phyloP scores from a whole-genome alignment of 2,329 filamentous ascomycete genomes.

The Geosmithia putterillii region DNA sequence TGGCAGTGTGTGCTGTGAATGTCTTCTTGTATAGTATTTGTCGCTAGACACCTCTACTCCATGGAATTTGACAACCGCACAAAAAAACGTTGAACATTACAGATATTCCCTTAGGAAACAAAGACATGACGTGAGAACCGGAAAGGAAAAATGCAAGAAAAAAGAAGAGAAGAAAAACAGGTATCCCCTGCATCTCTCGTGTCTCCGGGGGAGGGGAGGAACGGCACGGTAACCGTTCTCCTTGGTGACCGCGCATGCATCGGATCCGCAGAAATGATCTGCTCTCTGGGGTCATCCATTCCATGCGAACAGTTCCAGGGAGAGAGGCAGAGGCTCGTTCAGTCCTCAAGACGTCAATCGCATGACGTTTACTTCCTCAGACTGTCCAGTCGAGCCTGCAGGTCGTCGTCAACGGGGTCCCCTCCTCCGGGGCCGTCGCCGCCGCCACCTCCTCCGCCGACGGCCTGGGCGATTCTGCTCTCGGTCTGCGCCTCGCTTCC shows the following conservation, averaged over 20 bases:
- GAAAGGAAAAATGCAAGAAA: not conserved
- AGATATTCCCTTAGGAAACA: no score
- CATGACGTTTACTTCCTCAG: constrained; percentile 42
- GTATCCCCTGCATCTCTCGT: no score
- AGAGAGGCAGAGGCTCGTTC: no score
- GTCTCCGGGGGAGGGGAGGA: no score
- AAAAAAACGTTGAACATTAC: not conserved
- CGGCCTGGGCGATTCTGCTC: constrained; percentile 71
- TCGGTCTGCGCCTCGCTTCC: constrained; percentile 64
- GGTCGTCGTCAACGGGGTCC: constrained; percentile 72
- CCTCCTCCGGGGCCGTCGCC: constrained; percentile 41
- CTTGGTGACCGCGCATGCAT: no score
- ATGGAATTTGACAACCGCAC: not conserved
- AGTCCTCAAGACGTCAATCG: no score
- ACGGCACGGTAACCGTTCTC: no score
- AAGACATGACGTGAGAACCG: no score
- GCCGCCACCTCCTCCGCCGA: constrained; percentile 42
- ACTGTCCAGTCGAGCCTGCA: constrained; percentile 88
- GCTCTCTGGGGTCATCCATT: no score
- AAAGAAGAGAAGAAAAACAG: not conserved
- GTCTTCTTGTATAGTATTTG: not conserved
- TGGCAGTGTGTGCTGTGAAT: not conserved
- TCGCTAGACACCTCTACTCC: not conserved
- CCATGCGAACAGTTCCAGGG: no score
- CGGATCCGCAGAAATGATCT: no score